phyloP scores from a whole-genome alignment of 1,284 basidiomycete genomes.

The Ceratobasidium sp. region DNA sequence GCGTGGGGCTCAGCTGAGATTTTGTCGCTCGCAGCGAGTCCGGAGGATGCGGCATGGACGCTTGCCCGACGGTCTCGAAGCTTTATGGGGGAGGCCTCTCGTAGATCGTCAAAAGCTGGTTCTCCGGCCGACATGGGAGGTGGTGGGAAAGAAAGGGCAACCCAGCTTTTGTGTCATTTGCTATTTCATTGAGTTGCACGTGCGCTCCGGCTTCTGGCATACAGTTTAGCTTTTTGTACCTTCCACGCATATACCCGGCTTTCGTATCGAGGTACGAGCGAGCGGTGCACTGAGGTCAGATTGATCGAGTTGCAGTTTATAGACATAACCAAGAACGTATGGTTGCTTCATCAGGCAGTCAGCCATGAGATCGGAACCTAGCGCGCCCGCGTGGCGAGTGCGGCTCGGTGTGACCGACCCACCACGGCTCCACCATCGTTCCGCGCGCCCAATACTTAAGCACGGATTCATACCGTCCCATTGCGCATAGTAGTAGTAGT shows the following conservation, averaged over 20 bases:
- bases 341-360: neutral
- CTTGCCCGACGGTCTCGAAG: constrained; percentile 25
- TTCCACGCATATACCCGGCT: constrained; percentile 1
- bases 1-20: constrained; percentile 11
- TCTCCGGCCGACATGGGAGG: constrained; percentile 4
- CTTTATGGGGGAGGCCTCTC: neutral
- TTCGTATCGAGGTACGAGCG: constrained; percentile 1
- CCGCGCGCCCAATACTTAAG: neutral
- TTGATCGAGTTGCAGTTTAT: neutral
- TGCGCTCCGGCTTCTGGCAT: constrained; percentile 1
- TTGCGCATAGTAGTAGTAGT: neutral
- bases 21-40: neutral
- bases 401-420: neutral
- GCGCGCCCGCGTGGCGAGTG: neutral
- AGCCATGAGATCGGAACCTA: neutral
- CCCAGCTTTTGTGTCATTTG: neutral
- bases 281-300: neutral
- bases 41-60: neutral
- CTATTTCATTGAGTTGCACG: neutral
- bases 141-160: constrained; percentile 4
- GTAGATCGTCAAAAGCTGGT: constrained; percentile 15
- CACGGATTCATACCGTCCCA: neutral
- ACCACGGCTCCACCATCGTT: neutral
- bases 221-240: constrained; percentile 4
- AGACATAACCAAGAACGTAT: neutral